These are phyloP conservation scores for Picochlorum sp. DNA, from an alignment of 139 green algal species.

Conservation along the genomic window DNA sequence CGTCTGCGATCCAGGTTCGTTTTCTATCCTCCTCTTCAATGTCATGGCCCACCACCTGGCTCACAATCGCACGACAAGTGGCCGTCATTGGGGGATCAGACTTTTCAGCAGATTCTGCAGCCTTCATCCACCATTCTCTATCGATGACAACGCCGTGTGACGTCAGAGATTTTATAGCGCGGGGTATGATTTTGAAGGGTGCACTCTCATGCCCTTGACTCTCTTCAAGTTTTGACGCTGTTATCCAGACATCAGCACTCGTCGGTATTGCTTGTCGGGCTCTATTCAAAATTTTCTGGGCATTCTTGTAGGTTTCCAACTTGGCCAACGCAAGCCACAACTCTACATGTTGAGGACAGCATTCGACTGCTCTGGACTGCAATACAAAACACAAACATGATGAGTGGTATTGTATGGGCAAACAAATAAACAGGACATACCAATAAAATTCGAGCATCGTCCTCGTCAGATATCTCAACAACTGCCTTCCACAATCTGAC, in stretches of 20 bases:
- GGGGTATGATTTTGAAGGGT: conserved; percentile 64
- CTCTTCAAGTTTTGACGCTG: conserved; percentile 94
- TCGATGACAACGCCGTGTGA: conserved; percentile 82
- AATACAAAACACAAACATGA: conserved; percentile 10
- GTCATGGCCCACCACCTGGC: conserved; percentile 56
- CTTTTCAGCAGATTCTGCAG: conserved; percentile 73
- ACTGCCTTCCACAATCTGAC: conserved; percentile 95
- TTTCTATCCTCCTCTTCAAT: conserved; percentile 87
- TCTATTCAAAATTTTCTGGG: conserved; percentile 92
- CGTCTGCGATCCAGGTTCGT: conserved; percentile 87
- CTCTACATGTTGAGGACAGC: conserved; percentile 91
- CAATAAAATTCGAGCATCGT: conserved; percentile 68
- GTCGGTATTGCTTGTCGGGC: conserved; percentile 88
- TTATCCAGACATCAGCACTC: conserved; percentile 81
- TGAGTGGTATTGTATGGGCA: too few relatives aligned
- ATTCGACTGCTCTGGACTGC: conserved; percentile 90
- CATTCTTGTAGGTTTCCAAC: conserved; percentile 89
- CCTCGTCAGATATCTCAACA: conserved; percentile 86
- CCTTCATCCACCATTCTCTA: conserved; percentile 82
- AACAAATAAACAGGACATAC: neutral
- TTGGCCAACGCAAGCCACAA: conserved; percentile 93
- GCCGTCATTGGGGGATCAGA: conserved; percentile 44
- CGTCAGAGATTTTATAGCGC: conserved; percentile 58
- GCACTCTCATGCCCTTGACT: conserved; percentile 69
- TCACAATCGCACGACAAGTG: conserved; percentile 76